Evolutionary conservation across 1,284 basidiomycete species (phyloP).

Genomic region (Anthracocystis panici-leucophaei): DNA sequence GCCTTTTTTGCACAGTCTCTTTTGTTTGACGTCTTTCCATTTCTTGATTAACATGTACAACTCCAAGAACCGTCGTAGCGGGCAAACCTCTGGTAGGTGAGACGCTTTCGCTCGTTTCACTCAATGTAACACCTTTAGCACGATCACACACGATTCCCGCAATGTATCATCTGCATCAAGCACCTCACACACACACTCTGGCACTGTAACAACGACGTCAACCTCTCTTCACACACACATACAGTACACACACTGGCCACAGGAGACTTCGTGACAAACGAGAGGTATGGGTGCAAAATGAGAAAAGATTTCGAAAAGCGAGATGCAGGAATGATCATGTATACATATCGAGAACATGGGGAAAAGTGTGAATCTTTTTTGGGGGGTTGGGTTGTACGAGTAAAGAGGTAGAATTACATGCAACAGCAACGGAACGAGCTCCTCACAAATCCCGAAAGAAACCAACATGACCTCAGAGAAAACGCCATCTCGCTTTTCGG

Average conservation of each 20-base stretch:
- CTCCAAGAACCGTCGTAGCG: too few relatives aligned
- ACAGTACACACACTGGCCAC: background rate
- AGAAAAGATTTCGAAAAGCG: slow-evolving; percentile 38
- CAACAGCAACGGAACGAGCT: slow-evolving; percentile 7
- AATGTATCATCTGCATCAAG: too few relatives aligned
- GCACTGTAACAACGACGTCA: too few relatives aligned
- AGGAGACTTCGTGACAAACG: too few relatives aligned
- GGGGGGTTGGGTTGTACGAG: slow-evolving; percentile 1
- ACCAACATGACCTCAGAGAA: background rate
- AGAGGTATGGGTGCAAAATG: slow-evolving; percentile 1
- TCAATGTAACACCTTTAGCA: too few relatives aligned
- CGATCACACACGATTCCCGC: too few relatives aligned
- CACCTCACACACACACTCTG: too few relatives aligned
- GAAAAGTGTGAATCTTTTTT: slow-evolving; percentile 13
- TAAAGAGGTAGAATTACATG: slow-evolving; percentile 45
- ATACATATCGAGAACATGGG: slow-evolving; percentile 6
- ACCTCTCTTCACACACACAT: background rate
- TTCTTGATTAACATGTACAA: too few relatives aligned
- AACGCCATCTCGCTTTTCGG: slow-evolving; percentile 49
- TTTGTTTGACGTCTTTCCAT: too few relatives aligned
- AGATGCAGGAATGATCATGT: slow-evolving; percentile 25
- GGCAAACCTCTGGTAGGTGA: too few relatives aligned
- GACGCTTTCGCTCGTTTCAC: too few relatives aligned
- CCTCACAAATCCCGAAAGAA: background rate
- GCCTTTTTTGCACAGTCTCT: too few relatives aligned